These are phyloP conservation scores for Penicillium macrosclerotiorum DNA, from an alignment of 495 filamentous ascomycete species.

Conservation along the genomic window DNA sequence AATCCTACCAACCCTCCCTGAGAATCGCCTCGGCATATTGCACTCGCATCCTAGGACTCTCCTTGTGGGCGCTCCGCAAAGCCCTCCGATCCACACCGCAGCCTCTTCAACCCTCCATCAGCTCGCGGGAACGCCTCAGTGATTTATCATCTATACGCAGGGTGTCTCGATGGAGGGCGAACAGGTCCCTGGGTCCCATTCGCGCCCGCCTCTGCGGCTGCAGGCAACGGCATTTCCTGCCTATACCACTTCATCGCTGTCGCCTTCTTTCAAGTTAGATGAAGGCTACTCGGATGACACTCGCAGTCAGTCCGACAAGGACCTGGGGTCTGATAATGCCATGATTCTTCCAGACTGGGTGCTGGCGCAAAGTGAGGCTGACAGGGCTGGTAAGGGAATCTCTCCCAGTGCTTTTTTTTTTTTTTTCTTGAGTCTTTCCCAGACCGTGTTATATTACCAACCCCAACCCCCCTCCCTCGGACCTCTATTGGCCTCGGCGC, in stretches of 20 bases:
- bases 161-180: slow-evolving; percentile 34
- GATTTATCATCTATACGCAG: background rate
- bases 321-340: slow-evolving; percentile 34
- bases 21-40: too few relatives aligned
- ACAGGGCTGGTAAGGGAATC: slow-evolving; percentile 50
- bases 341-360: slow-evolving; percentile 53
- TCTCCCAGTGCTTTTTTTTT: background rate
- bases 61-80: background rate
- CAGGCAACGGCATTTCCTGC: slow-evolving; percentile 25
- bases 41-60: too few relatives aligned
- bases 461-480: slow-evolving; percentile 4
- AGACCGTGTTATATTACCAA: too few relatives aligned
- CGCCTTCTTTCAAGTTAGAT: slow-evolving; percentile 53
- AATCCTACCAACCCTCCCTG: too few relatives aligned
- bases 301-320: slow-evolving; percentile 52
- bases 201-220: slow-evolving; percentile 23
- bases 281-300: slow-evolving; percentile 69
- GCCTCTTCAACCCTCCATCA: background rate
- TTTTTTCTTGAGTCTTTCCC: background rate
- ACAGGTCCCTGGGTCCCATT: slow-evolving; percentile 13
- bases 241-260: slow-evolving; percentile 34
- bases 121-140: background rate
- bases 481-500: slow-evolving; percentile 4
- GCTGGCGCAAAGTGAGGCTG: slow-evolving; percentile 49
- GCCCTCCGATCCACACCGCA: background rate